A percentile compares a stretch with the other conserved stretches of the same genome.
Conservation (phyloP, 257 asterid genomes). For the Cruciata laevipes region DNA sequence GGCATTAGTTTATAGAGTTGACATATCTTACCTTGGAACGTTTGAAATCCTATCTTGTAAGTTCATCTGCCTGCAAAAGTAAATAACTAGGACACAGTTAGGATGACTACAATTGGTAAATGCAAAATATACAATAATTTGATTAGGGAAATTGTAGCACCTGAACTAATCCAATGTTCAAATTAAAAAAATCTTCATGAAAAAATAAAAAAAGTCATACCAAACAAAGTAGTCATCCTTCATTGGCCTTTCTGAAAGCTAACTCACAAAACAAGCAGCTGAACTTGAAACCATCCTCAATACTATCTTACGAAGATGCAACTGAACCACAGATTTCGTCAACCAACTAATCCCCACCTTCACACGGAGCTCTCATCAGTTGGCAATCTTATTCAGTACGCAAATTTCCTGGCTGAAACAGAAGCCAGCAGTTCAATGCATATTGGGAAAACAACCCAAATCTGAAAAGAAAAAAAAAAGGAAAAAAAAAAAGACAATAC, state of each 20-base stretch:
- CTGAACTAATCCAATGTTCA: no score
- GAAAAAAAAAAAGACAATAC: background rate
- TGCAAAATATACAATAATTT: background rate
- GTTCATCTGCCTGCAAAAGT: constrained; percentile 69
- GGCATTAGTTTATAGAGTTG: background rate
- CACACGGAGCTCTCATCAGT: constrained; percentile 80
- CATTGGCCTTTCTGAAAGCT: background rate
- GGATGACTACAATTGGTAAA: constrained; percentile 7
- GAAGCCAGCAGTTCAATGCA: background rate
- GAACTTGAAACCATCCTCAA: constrained; percentile 50
- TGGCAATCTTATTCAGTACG: constrained; percentile 76
- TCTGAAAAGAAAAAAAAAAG: no score
- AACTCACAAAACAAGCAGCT: background rate
- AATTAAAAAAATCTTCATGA: no score
- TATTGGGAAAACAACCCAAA: background rate
- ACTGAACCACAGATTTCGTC: constrained; percentile 65
- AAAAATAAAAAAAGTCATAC: no score
- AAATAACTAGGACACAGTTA: constrained; percentile 22
- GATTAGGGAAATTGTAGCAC: constrained; percentile 27
- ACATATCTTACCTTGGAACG: constrained; percentile 73
- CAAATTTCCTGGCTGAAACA: constrained; percentile 80
- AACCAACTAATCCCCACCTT: constrained; percentile 96
- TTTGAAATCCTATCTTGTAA: constrained; percentile 62
- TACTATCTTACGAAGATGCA: constrained; percentile 54
- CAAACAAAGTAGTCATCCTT: no score